Conservation (phyloP, 371 early-diverging fungal genomes). For the Mucor mucedo region DNA sequence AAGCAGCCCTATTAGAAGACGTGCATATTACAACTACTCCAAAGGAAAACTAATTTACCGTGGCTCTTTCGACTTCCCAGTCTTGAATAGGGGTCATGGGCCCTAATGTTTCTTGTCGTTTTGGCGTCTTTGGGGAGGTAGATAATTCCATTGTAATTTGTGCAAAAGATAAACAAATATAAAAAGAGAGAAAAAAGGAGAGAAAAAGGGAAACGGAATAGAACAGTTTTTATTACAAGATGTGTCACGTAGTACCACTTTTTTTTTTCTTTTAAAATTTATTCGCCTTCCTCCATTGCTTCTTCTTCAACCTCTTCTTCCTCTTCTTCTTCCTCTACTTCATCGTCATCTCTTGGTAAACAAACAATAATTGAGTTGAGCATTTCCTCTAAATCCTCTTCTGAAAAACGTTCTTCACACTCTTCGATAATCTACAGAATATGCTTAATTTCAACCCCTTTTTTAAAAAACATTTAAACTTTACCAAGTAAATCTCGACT, state of each 20-base stretch:
- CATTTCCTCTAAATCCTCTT: constrained; percentile 54
- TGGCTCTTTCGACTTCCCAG: constrained; percentile 46
- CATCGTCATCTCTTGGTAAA: constrained; percentile 55
- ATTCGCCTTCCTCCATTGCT: constrained; percentile 11
- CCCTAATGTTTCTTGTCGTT: constrained; percentile 35
- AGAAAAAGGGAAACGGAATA: neutral
- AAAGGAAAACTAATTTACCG: constrained; percentile 18
- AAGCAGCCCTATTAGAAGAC: neutral
- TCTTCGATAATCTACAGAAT: constrained; percentile 63
- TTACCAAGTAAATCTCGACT: constrained; percentile 68
- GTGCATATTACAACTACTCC: too few relatives aligned
- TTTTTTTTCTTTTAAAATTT: neutral
- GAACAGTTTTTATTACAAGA: constrained; percentile 9
- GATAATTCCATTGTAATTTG: constrained; percentile 18
- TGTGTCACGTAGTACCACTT: constrained; percentile 19
- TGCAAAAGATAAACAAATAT: constrained; percentile 6
- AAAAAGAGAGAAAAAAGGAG: constrained; percentile 11
- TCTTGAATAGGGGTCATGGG: constrained; percentile 40
- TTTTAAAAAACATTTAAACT: neutral
- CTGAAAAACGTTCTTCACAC: constrained; percentile 63
- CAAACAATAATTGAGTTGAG: constrained; percentile 33
- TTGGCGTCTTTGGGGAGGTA: constrained; percentile 17
- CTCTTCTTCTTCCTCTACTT: constrained; percentile 46
- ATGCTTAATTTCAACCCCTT: neutral
- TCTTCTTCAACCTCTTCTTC: constrained; percentile 33